Percentiles rank a stretch among this genome's conserved stretches.
Evolutionary conservation across 2,329 filamentous ascomycete species (phyloP).

Genomic region (Chalaropsis thielavioides): DNA sequence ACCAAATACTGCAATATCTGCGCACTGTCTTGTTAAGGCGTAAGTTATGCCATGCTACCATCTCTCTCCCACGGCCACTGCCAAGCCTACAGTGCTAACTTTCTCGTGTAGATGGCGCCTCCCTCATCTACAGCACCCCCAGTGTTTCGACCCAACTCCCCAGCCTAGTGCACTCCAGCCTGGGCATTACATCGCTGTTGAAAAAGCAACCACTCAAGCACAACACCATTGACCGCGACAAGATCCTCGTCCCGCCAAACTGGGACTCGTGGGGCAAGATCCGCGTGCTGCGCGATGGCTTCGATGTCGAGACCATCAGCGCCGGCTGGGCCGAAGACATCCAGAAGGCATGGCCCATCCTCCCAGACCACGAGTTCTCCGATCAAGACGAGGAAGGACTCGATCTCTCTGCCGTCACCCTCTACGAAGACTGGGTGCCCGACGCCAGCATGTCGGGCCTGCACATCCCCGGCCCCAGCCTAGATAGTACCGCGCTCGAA

Average conservation of each 20-base stretch:
- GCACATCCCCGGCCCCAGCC: slow-evolving; percentile 36
- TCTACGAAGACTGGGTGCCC: slow-evolving; percentile 64
- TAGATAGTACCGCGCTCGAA: slow-evolving; percentile 12
- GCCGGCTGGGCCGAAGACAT: slow-evolving; percentile 77
- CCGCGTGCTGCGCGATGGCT: slow-evolving; percentile 74
- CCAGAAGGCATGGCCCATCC: slow-evolving; percentile 37
- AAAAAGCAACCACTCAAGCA: slow-evolving; percentile 68
- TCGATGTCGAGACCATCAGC: slow-evolving; percentile 78
- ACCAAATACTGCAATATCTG: slow-evolving; percentile 85
- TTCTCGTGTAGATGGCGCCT: slow-evolving; percentile 53
- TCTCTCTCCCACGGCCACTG: slow-evolving; percentile 16
- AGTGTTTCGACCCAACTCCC: slow-evolving; percentile 64
- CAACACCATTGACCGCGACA: slow-evolving; percentile 85
- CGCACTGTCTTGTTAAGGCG: slow-evolving; percentile 78
- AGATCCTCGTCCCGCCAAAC: slow-evolving; percentile 86
- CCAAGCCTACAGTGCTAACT: slow-evolving; percentile 16
- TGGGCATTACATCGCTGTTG: slow-evolving; percentile 72
- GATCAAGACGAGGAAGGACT: slow-evolving; percentile 15
- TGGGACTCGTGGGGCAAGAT: slow-evolving; percentile 99
- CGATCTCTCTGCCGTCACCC: slow-evolving; percentile 14
- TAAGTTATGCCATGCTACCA: slow-evolving; percentile 30
- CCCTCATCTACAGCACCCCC: slow-evolving; percentile 71
- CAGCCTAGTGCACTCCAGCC: slow-evolving; percentile 66
- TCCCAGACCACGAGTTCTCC: slow-evolving; percentile 19
- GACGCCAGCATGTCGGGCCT: slow-evolving; percentile 54